Evolutionary conservation across 2,329 filamentous ascomycete genomes (phyloP).

Genomic region (Neobulgaria alba): DNA sequence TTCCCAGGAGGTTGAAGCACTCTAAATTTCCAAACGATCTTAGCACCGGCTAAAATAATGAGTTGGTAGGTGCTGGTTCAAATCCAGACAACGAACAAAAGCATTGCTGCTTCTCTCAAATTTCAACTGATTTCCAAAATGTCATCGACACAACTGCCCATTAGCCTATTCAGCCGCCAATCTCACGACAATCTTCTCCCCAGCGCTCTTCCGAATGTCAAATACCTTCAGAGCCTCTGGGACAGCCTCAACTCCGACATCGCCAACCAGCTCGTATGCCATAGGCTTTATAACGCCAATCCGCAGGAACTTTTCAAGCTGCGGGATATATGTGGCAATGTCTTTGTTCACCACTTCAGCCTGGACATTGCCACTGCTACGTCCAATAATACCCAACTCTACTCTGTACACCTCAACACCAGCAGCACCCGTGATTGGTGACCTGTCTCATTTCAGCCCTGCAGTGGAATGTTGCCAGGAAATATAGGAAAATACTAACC

Average conservation of each 20-base stretch:
- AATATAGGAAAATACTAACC: conserved; percentile 21
- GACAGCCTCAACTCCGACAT: conserved; percentile 13
- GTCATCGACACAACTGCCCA: background rate
- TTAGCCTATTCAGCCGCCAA: conserved; percentile 7
- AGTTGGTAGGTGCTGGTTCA: too few relatives aligned
- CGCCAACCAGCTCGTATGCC: conserved; percentile 18
- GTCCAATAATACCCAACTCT: conserved; percentile 16
- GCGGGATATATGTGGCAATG: conserved; percentile 14
- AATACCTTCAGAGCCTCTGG: conserved; percentile 15
- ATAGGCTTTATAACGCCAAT: conserved; percentile 15
- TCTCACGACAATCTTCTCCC: conserved; percentile 19
- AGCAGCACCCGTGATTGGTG: conserved; percentile 9
- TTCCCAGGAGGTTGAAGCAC: too few relatives aligned
- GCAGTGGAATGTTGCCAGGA: background rate
- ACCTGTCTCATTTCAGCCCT: conserved; percentile 8
- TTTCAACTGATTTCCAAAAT: too few relatives aligned
- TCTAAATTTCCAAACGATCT: too few relatives aligned
- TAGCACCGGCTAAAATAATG: too few relatives aligned
- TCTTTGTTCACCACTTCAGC: conserved; percentile 11
- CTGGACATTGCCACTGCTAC: conserved; percentile 10
- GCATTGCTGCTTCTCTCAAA: too few relatives aligned
- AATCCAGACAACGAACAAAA: too few relatives aligned
- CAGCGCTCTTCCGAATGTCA: conserved; percentile 9
- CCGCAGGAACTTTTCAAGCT: conserved; percentile 12
- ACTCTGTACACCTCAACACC: conserved; percentile 14